These are phyloP conservation scores for Pisolithus thermaeus DNA, from an alignment of 1,284 basidiomycete species.

Conservation along the genomic window DNA sequence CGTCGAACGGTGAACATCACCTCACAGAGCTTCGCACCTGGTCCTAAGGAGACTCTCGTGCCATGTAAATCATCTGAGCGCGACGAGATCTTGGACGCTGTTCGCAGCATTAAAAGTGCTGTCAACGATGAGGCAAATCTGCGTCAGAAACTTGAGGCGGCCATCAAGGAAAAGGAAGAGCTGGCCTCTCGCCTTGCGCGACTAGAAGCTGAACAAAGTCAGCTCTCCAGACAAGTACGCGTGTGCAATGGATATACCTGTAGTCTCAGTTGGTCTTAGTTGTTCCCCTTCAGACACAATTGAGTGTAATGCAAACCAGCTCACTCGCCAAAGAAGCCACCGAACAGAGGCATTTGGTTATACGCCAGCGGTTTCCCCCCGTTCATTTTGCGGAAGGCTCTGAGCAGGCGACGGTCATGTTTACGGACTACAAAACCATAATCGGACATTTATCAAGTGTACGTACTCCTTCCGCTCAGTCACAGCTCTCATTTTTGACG, in stretches of 20 bases:
- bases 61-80: not conserved
- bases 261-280: constrained; percentile 11
- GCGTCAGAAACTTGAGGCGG: not conserved
- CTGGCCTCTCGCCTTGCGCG: constrained; percentile 1
- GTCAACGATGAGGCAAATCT: not conserved
- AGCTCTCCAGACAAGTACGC: constrained; percentile 2
- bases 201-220: constrained; percentile 1
- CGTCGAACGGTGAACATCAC: not conserved
- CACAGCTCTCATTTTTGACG: not conserved
- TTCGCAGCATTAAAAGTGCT: not conserved
- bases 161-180: constrained; percentile 1
- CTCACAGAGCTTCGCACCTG: too few species aligned
- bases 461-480: not conserved
- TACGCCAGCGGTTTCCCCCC: not conserved
- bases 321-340: not conserved
- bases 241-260: not conserved
- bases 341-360: not conserved
- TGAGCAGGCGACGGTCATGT: not conserved
- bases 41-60: not conserved
- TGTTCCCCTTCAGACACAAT: not conserved
- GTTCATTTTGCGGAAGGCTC: not conserved
- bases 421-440: not conserved
- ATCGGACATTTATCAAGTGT: not conserved
- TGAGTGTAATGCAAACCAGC: not conserved
- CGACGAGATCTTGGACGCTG: not conserved